A percentile compares a stretch with the other conserved stretches of the same genome.
These are phyloP conservation scores for Kitagawia praeruptora DNA, from an alignment of 129 eudicot genomes.

Conservation along the genomic window DNA sequence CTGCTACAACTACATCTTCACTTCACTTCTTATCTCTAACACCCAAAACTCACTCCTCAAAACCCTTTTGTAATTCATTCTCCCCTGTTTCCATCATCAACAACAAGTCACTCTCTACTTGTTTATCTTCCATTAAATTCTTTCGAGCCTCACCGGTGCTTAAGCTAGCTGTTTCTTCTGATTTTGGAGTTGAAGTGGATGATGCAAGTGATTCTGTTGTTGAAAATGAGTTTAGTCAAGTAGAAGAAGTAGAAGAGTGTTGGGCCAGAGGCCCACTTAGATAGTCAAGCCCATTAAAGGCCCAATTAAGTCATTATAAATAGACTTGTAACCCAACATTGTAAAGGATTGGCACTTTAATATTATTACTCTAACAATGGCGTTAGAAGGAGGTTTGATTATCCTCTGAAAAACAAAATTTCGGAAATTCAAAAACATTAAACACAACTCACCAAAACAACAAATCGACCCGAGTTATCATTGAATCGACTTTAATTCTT, in stretches of 20 bases:
- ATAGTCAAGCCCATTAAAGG: too few relatives aligned
- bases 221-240: conserved; percentile 16
- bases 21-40: conserved; percentile 49
- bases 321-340: too few relatives aligned
- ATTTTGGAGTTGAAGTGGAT: conserved; percentile 36
- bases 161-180: conserved; percentile 48
- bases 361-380: too few relatives aligned
- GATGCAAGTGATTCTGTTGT: neutral
- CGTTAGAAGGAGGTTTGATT: too few relatives aligned
- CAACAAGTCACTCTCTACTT: conserved; percentile 25
- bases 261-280: too few relatives aligned
- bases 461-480: too few relatives aligned
- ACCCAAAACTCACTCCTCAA: conserved; percentile 40
- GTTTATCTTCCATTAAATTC: conserved; percentile 16
- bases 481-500: too few relatives aligned
- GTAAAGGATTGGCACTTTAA: too few relatives aligned
- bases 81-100: conserved; percentile 25
- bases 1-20: conserved; percentile 40
- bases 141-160: conserved; percentile 14
- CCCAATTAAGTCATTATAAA: too few relatives aligned
- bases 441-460: too few relatives aligned
- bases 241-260: conserved; percentile 1
- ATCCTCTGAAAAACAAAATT: too few relatives aligned
- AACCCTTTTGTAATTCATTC: conserved; percentile 25
- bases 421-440: too few relatives aligned